Percentiles rank a stretch among this genome's conserved stretches.
phyloP scores from a whole-genome alignment of 2,329 filamentous ascomycete genomes.

The Harringtonia aguacate region DNA sequence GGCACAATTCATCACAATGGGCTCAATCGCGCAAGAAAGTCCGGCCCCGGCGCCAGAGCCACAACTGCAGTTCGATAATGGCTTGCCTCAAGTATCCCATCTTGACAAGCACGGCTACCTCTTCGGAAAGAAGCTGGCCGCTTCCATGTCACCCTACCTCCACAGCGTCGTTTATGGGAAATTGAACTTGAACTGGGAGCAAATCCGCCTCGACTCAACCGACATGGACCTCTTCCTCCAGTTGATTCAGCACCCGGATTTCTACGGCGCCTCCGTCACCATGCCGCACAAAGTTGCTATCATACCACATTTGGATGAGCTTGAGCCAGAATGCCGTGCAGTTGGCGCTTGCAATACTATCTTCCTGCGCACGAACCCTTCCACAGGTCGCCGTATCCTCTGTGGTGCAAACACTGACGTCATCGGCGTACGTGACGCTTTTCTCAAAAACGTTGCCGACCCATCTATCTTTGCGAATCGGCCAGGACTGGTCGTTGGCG shows the following conservation, averaged over 20 bases:
- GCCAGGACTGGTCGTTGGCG: constrained; percentile 65
- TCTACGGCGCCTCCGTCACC: constrained; percentile 62
- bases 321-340: constrained; percentile 61
- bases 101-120: constrained; percentile 40
- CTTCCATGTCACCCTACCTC: constrained; percentile 44
- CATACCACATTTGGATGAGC: constrained; percentile 59
- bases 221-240: constrained; percentile 37
- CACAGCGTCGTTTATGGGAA: constrained; percentile 43
- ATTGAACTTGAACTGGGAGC: constrained; percentile 38
- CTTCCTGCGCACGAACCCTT: constrained; percentile 43
- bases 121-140: constrained; percentile 44
- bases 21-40: too few relatives aligned
- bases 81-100: too few relatives aligned
- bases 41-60: too few relatives aligned
- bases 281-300: constrained; percentile 81
- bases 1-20: too few relatives aligned
- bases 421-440: constrained; percentile 64
- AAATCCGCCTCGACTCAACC: constrained; percentile 40
- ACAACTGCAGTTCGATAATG: background rate
- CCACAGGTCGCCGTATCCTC: constrained; percentile 34
- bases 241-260: constrained; percentile 44
- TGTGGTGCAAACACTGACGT: constrained; percentile 77
- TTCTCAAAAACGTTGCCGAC: constrained; percentile 40
- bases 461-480: constrained; percentile 39
- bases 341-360: constrained; percentile 76